Percentiles rank a stretch among this genome's conserved stretches.
Evolutionary conservation across 148 eudicot species (phyloP).

Genomic region (Fagopyrum homotropicum): DNA sequence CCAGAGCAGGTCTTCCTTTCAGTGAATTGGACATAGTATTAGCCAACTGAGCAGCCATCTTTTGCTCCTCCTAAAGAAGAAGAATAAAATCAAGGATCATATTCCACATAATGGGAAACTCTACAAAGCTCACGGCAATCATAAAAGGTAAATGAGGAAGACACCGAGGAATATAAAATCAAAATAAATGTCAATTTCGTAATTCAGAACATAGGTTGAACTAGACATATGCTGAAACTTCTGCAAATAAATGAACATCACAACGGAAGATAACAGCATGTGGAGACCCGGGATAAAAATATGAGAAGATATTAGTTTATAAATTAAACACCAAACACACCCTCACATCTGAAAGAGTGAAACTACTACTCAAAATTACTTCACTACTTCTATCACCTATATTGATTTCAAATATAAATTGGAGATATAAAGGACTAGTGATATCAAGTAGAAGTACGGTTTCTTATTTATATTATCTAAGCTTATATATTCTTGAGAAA

Average conservation of each 20-base stretch:
- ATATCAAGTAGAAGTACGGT: not conserved
- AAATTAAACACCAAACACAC: not conserved
- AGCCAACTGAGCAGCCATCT: slow-evolving; percentile 72
- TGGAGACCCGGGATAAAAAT: not conserved
- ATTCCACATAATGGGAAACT: not conserved
- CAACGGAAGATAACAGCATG: not conserved
- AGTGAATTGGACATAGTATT: slow-evolving; percentile 84
- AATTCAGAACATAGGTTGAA: slow-evolving; percentile 5
- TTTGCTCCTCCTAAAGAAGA: slow-evolving; percentile 71
- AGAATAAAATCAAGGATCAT: slow-evolving; percentile 3
- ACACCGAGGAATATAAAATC: not conserved
- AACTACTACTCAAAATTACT: not conserved
- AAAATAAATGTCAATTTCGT: not conserved
- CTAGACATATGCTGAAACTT: not conserved
- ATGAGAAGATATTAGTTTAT: not conserved
- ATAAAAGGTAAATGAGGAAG: not conserved
- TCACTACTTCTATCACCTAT: not conserved
- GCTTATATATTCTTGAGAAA: not conserved
- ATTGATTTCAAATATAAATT: not conserved
- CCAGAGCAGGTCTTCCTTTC: slow-evolving; percentile 94
- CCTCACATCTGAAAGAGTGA: not conserved
- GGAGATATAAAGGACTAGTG: not conserved
- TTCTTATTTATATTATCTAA: not conserved
- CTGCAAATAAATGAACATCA: not conserved
- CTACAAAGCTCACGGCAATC: not conserved